Base-by-base conservation (phyloP, 163 green algal genomes). In the Chlamydomonas reinhardtii region DNA sequence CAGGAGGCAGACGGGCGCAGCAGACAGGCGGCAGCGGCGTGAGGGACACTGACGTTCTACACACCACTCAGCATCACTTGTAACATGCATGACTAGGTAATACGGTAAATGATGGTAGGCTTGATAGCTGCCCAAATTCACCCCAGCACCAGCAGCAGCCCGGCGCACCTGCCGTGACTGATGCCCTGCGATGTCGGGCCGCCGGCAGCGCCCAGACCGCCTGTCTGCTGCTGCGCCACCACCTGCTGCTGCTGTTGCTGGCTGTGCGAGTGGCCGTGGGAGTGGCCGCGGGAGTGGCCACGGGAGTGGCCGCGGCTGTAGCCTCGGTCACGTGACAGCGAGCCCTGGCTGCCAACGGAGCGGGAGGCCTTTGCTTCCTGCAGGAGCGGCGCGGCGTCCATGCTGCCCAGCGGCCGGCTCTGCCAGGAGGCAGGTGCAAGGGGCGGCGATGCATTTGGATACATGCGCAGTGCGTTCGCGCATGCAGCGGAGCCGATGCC, bases 341-440 rank as follows among this genome's bases (percentile, higher is more conserved):
- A 86, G 54, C 70, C 54, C 80, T 86, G 80, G 17, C 70, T 80
- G 70, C 80, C 80, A 8, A 73, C 80, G 17, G 80, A 86, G 27
- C 80, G 80, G 20, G 70, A 65, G 16, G 80, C 72, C 12, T 84
- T 75, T 29, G 62, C 76, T 39, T 84, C 76, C 76, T 83, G 54
- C 8, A 81, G 2, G 17, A 27, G 17, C 32, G 74, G 54, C 4
- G 22, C 74, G 24, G 22, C 32, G 15, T 81, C 74, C 20, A 71
- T 35, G 74, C 70, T 31, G 32, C 56, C n/a, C 16, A 15, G 52
- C 20, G n/a, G 39, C 48, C 73, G 31, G 48, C 20, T 37, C 73
- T 79, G 73, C 4, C 2, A 16, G 65, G 11, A 24, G 17, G 59
- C 59, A 65, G 6, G 56, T 15, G 56, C 11, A 24, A 25, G 17